These are phyloP conservation scores for Colletotrichum musicola DNA, from an alignment of 2,329 filamentous ascomycete genomes.

Conservation along the genomic window DNA sequence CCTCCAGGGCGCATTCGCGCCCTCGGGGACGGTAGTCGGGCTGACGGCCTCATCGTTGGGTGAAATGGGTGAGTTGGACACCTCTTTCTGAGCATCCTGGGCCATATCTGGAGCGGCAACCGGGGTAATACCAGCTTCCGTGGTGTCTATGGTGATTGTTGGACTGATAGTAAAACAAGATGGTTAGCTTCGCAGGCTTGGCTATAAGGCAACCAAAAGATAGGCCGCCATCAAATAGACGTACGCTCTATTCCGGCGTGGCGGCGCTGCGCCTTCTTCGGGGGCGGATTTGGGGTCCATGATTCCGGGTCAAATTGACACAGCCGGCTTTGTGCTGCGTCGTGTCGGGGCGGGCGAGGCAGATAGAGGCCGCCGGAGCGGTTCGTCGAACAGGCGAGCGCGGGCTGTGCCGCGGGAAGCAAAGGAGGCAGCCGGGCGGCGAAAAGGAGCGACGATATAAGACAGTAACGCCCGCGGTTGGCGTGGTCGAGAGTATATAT, in stretches of 20 bases:
- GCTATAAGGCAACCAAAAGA: background rate
- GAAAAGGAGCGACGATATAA: conserved; percentile 25
- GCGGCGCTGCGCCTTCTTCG: conserved; percentile 34
- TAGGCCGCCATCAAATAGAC: conserved; percentile 41
- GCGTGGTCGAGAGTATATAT: conserved; percentile 10
- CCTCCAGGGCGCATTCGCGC: conserved; percentile 44
- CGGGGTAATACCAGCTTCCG: conserved; percentile 51
- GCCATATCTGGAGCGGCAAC: conserved; percentile 47
- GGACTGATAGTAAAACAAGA: conserved; percentile 51
- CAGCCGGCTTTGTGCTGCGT: conserved; percentile 31
- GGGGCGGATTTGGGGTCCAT: conserved; percentile 35
- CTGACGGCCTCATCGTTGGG: conserved; percentile 56
- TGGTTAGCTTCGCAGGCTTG: conserved; percentile 33
- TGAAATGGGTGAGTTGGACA: conserved; percentile 51
- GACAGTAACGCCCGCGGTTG: background rate
- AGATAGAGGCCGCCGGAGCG: conserved; percentile 22
- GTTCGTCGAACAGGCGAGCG: conserved; percentile 8
- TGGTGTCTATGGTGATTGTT: conserved; percentile 68
- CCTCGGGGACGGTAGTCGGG: conserved; percentile 53
- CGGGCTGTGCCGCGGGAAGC: conserved; percentile 23
- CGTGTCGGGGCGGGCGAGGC: conserved; percentile 20
- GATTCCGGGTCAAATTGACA: conserved; percentile 9
- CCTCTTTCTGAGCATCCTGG: conserved; percentile 42
- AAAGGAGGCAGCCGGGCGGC: conserved; percentile 33
- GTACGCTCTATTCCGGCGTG: conserved; percentile 54